Evolutionary conservation across 441 rosid genomes (phyloP).

Genomic region (Jatropha podagrica): DNA sequence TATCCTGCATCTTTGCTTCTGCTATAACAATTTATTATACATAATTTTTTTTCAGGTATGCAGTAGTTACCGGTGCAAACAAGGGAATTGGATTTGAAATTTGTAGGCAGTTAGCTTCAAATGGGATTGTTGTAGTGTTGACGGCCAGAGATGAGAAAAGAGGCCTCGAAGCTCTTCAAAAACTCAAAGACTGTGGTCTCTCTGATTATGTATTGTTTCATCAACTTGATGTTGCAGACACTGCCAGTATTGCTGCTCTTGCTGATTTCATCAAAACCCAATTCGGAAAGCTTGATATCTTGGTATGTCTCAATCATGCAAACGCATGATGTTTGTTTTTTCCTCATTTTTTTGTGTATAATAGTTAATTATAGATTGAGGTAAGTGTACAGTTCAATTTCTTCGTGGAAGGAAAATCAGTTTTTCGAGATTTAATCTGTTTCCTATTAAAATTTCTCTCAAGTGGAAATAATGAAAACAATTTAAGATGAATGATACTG

Average conservation of each 20-base stretch:
- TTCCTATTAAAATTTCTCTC: background rate
- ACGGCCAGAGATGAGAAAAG: constrained; percentile 36
- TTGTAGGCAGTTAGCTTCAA: constrained; percentile 35
- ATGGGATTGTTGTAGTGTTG: constrained; percentile 35
- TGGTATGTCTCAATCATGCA: constrained; percentile 2
- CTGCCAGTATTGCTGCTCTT: constrained; percentile 5
- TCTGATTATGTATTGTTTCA: constrained; percentile 26
- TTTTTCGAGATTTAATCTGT: background rate
- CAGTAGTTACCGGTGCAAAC: constrained; percentile 32
- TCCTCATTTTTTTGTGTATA: too few relatives aligned
- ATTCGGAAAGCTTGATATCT: constrained; percentile 24
- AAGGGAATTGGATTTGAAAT: constrained; percentile 49
- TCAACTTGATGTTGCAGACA: constrained; percentile 22
- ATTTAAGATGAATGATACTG: background rate
- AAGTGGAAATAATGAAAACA: background rate
- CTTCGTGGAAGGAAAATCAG: too few relatives aligned
- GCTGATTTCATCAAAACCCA: constrained; percentile 21
- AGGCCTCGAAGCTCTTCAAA: constrained; percentile 25
- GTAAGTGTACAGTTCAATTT: too few relatives aligned
- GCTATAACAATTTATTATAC: background rate
- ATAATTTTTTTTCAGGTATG: constrained; percentile 8
- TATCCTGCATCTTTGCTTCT: background rate
- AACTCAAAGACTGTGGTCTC: constrained; percentile 15
- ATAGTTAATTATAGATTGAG: too few relatives aligned
- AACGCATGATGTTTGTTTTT: too few relatives aligned